Evolutionary conservation across 1,284 basidiomycete species (phyloP).

Genomic region (Trichosporon sp.): DNA sequence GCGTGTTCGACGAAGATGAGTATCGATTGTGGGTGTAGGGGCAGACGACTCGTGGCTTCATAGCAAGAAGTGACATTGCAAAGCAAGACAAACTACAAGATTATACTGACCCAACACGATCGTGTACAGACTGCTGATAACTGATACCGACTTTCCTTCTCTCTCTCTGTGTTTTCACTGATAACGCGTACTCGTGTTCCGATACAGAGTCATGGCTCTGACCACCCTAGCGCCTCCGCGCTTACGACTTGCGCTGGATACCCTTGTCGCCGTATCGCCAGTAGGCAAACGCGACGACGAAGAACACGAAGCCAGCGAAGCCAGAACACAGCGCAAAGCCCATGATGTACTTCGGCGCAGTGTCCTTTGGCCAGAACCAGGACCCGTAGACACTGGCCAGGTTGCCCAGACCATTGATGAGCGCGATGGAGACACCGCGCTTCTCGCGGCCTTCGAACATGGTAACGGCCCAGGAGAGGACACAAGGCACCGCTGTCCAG

Average conservation of each 20-base stretch:
- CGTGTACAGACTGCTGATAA: too few relatives aligned
- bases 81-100: neutral
- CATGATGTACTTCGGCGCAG: slow-evolving; percentile 36
- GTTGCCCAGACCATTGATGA: slow-evolving; percentile 46
- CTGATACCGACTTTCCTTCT: too few relatives aligned
- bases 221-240: too few relatives aligned
- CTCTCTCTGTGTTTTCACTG: too few relatives aligned
- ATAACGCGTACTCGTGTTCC: too few relatives aligned
- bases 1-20: slow-evolving; percentile 1
- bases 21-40: neutral
- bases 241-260: slow-evolving; percentile 14
- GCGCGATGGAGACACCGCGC: slow-evolving; percentile 43
- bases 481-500: slow-evolving; percentile 43
- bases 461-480: slow-evolving; percentile 44
- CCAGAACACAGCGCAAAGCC: slow-evolving; percentile 42
- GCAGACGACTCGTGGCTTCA: too few relatives aligned
- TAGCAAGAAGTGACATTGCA: neutral
- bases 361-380: slow-evolving; percentile 43
- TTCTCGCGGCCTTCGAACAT: slow-evolving; percentile 45
- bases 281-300: slow-evolving; percentile 22
- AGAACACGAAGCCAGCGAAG: slow-evolving; percentile 30
- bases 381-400: slow-evolving; percentile 42
- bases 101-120: neutral
- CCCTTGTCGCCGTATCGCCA: slow-evolving; percentile 40
- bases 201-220: too few relatives aligned